Percentiles rank a stretch among this genome's conserved stretches.
Conservation (phyloP, 169 alveolate species). For the Ichthyophthirius multifiliis region DNA sequence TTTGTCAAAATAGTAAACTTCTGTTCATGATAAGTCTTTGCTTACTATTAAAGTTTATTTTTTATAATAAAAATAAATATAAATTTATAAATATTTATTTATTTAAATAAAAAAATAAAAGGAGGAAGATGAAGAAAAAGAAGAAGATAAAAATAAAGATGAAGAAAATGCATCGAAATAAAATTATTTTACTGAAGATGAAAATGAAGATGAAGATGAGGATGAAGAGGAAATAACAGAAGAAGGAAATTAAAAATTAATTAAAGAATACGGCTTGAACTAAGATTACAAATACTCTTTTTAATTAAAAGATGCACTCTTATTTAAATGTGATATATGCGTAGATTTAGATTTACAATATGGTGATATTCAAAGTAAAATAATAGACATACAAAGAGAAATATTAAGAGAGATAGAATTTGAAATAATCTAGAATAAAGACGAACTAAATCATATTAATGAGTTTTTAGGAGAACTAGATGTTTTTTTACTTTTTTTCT, state of each 20-base stretch:
- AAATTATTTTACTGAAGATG: too few species aligned
- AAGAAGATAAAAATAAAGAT: too few species aligned
- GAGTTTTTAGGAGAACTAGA: not conserved
- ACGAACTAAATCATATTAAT: not conserved
- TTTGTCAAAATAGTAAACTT: too few species aligned
- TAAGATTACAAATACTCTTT: not conserved
- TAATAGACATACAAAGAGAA: not conserved
- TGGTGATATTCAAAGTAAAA: constrained; percentile 9
- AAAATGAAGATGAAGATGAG: too few species aligned
- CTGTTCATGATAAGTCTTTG: too few species aligned
- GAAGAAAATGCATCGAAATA: too few species aligned
- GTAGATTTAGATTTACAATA: not conserved
- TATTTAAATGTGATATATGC: not conserved
- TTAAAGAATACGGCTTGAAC: not conserved
- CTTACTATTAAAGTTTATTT: too few species aligned
- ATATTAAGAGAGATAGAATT: not conserved
- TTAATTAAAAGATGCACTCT: not conserved
- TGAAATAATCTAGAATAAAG: not conserved
- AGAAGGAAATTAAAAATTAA: not conserved
- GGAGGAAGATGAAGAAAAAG: too few species aligned
- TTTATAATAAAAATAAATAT: too few species aligned
- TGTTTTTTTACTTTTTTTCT: not conserved
- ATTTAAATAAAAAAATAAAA: too few species aligned
- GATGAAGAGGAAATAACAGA: not conserved
- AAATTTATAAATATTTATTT: too few species aligned